Conservation (phyloP, 225 moss, liverwort and hornwort genomes). For the Polytrichum formosum region DNA sequence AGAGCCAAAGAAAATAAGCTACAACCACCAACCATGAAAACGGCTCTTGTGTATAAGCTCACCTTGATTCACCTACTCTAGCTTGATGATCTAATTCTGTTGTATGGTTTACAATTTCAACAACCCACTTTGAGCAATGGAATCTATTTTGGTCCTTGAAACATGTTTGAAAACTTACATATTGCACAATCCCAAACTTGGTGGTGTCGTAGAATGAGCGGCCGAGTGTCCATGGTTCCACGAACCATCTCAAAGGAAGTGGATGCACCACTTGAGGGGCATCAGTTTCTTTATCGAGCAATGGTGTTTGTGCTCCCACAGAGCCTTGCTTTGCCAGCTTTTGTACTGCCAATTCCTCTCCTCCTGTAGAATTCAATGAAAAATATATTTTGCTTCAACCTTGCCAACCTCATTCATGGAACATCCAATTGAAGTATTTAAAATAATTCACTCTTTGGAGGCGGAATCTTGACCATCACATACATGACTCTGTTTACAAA, state of each 20-base stretch:
- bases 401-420: too few species aligned
- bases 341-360: constrained; percentile 70
- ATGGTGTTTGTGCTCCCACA: constrained; percentile 53
- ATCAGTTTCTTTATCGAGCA: constrained; percentile 51
- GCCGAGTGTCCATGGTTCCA: constrained; percentile 68
- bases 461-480: too few species aligned
- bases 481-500: too few species aligned
- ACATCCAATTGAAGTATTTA: too few species aligned
- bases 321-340: constrained; percentile 62
- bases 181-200: constrained; percentile 96
- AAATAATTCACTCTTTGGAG: too few species aligned
- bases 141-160: background rate
- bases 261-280: constrained; percentile 65
- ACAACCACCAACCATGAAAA: too few species aligned
- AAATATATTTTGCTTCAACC: background rate
- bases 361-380: constrained; percentile 47
- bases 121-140: background rate
- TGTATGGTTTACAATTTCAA: background rate
- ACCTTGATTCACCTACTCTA: too few species aligned
- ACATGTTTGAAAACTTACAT: constrained; percentile 46
- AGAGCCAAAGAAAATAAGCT: too few species aligned
- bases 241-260: constrained; percentile 59
- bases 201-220: constrained; percentile 72
- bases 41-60: too few species aligned
- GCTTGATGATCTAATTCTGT: background rate